Evolutionary conservation across 2,329 filamentous ascomycete species (phyloP).

Genomic region (Botrytis medusae): DNA sequence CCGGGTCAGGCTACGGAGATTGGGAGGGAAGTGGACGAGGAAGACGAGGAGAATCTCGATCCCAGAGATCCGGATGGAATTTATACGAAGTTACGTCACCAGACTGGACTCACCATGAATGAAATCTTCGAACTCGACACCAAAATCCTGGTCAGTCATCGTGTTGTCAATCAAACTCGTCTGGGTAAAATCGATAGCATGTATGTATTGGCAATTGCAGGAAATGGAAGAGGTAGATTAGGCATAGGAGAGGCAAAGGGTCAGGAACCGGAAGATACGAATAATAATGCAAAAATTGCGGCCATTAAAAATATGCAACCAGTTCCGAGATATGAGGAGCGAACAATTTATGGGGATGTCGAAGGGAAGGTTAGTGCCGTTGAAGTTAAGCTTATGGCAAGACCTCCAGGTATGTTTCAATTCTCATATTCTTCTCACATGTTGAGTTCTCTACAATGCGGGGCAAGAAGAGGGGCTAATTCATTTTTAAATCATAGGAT

Average conservation of each 20-base stretch:
- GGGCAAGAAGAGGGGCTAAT: slow-evolving; percentile 9
- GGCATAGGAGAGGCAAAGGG: slow-evolving; percentile 91
- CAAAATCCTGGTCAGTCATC: slow-evolving; percentile 72
- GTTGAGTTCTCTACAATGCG: neutral
- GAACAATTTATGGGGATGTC: slow-evolving; percentile 87
- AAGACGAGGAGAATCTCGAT: slow-evolving; percentile 32
- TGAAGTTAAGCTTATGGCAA: slow-evolving; percentile 74
- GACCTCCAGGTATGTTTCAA: slow-evolving; percentile 74
- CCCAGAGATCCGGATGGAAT: slow-evolving; percentile 40
- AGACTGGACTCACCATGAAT: slow-evolving; percentile 54
- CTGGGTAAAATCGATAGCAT: slow-evolving; percentile 84
- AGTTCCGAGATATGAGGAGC: slow-evolving; percentile 84
- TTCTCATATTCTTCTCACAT: neutral
- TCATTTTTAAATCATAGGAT: slow-evolving; percentile 57
- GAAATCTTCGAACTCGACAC: slow-evolving; percentile 57
- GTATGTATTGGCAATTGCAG: slow-evolving; percentile 78
- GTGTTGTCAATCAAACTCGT: slow-evolving; percentile 89
- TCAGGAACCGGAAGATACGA: slow-evolving; percentile 66
- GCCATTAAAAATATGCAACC: slow-evolving; percentile 92
- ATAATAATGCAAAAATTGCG: slow-evolving; percentile 70
- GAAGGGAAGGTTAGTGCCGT: slow-evolving; percentile 85
- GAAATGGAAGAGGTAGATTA: slow-evolving; percentile 81
- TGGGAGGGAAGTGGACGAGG: slow-evolving; percentile 25
- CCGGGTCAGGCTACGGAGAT: slow-evolving; percentile 13
- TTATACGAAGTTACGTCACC: slow-evolving; percentile 43